Conservation (phyloP, 352 stramenopile species). For the Phytophthora quininea region DNA sequence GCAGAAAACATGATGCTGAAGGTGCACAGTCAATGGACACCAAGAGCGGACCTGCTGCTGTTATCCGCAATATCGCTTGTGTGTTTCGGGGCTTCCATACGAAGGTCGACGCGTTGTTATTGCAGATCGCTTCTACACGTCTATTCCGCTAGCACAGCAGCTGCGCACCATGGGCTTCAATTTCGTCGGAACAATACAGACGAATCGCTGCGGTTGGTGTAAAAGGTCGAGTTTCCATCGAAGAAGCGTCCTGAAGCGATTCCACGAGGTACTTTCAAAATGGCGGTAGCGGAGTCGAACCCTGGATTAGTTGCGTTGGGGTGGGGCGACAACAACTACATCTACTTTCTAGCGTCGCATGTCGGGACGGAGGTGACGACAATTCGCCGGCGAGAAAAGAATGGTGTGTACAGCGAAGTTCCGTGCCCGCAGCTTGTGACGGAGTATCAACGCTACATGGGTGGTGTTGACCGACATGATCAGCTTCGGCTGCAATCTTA, state of each 20-base stretch:
- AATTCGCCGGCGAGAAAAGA: background rate
- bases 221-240: background rate
- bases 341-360: slow-evolving; percentile 7
- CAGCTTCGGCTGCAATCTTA: slow-evolving; percentile 28
- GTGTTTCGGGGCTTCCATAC: slow-evolving; percentile 8
- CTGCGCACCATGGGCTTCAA: slow-evolving; percentile 12
- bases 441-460: slow-evolving; percentile 14
- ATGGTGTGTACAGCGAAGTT: background rate
- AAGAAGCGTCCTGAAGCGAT: slow-evolving; percentile 1
- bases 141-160: slow-evolving; percentile 4
- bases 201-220: slow-evolving; percentile 6
- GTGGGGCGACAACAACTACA: slow-evolving; percentile 3
- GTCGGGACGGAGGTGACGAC: background rate
- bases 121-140: slow-evolving; percentile 9
- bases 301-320: background rate
- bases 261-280: slow-evolving; percentile 1
- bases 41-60: slow-evolving; percentile 6
- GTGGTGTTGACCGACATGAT: slow-evolving; percentile 7
- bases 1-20: background rate
- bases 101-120: slow-evolving; percentile 6
- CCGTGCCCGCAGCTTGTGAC: background rate
- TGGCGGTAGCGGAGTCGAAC: slow-evolving; percentile 1
- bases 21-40: slow-evolving; percentile 5
- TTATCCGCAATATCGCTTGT: slow-evolving; percentile 12
- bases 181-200: slow-evolving; percentile 13